phyloP scores from a whole-genome alignment of 805 yeast species.

The Hanseniaspora osmophila region DNA sequence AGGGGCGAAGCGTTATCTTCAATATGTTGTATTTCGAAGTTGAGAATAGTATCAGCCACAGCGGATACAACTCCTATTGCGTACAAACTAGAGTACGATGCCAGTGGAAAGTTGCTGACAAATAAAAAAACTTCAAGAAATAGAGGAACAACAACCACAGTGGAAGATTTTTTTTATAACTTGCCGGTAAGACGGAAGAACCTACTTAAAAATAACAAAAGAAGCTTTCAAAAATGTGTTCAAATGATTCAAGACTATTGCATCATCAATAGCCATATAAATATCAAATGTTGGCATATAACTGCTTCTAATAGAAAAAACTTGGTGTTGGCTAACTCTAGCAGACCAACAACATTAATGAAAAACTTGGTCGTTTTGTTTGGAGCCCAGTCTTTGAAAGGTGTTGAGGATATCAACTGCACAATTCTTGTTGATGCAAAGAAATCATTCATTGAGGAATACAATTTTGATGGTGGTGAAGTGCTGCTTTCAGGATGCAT shows the following conservation, averaged over 20 bases:
- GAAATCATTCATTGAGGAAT: constrained; percentile 9
- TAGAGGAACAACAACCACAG: constrained; percentile 53
- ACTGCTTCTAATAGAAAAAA: constrained; percentile 33
- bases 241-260: constrained; percentile 52
- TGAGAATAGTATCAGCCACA: constrained; percentile 33
- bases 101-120: constrained; percentile 36
- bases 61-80: constrained; percentile 38
- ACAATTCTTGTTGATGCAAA: constrained; percentile 17
- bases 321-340: constrained; percentile 32
- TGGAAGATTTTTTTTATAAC: constrained; percentile 46
- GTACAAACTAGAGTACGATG: constrained; percentile 44
- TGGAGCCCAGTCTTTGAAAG: constrained; percentile 52
- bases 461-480: constrained; percentile 8
- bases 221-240: constrained; percentile 62
- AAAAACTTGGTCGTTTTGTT: constrained; percentile 54
- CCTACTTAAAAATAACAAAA: constrained; percentile 47
- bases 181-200: constrained; percentile 78
- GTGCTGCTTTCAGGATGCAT: constrained; percentile 40
- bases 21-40: constrained; percentile 36
- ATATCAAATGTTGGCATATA: constrained; percentile 46
- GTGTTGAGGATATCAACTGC: constrained; percentile 38
- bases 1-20: constrained; percentile 76
- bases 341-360: constrained; percentile 29
- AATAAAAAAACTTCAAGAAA: constrained; percentile 34
- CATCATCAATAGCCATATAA: constrained; percentile 40